Percentiles rank a stretch among this genome's conserved stretches.
Evolutionary conservation across 148 eudicot species (phyloP).

Genomic region (Rheum nobile): DNA sequence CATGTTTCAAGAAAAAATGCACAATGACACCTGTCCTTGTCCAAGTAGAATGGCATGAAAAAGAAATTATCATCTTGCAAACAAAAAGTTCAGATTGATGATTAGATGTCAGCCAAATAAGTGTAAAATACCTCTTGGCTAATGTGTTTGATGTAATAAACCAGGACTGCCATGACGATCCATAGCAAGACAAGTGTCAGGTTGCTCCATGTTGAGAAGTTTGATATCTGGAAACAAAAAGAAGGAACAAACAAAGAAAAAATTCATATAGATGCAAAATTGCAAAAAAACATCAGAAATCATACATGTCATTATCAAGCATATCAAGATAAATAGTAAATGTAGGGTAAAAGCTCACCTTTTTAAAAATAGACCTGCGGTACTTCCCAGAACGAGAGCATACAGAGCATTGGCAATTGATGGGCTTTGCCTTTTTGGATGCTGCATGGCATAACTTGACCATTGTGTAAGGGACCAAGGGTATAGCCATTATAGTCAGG

Average conservation of each 20-base stretch:
- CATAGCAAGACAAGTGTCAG: conserved; percentile 76
- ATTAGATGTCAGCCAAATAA: neutral
- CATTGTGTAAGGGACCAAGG: conserved; percentile 88
- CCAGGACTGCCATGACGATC: conserved; percentile 68
- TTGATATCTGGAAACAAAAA: conserved; percentile 44
- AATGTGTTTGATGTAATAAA: conserved; percentile 64
- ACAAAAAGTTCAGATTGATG: neutral
- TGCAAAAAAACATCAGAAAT: neutral
- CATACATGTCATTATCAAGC: neutral
- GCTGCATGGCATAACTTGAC: conserved; percentile 61
- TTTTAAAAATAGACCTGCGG: conserved; percentile 52
- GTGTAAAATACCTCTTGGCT: conserved; percentile 40
- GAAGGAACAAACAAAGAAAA: conserved; percentile 11
- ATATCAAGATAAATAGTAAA: neutral
- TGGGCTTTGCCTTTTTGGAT: conserved; percentile 54
- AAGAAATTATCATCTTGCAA: neutral
- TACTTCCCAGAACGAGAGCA: conserved; percentile 84
- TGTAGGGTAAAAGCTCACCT: conserved; percentile 17
- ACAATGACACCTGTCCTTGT: neutral
- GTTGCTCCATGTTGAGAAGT: conserved; percentile 68
- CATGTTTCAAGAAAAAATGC: neutral
- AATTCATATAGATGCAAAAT: neutral
- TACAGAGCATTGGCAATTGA: conserved; percentile 67
- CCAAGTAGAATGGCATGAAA: neutral
- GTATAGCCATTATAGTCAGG: conserved; percentile 74